Conservation (phyloP, 2,329 filamentous ascomycete genomes). For the Phaeoacremonium minimum region DNA sequence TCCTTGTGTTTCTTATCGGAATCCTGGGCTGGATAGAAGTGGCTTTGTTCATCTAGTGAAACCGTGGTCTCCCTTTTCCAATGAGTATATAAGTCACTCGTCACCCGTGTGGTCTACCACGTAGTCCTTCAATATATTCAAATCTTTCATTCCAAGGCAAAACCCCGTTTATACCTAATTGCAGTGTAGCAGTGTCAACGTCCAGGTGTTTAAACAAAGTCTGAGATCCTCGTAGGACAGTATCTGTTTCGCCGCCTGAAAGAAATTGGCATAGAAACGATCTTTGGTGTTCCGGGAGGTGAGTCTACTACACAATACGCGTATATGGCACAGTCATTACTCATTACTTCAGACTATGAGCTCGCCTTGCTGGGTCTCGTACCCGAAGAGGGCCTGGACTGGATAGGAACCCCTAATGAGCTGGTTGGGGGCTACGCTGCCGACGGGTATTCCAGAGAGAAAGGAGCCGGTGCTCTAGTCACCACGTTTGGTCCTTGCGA, state of each 20-base stretch:
- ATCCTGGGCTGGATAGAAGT: too few species aligned
- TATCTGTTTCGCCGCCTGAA: conserved; percentile 46
- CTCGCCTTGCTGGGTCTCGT: conserved; percentile 47
- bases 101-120: too few species aligned
- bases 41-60: too few species aligned
- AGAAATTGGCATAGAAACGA: conserved; percentile 40
- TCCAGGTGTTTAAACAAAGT: too few species aligned
- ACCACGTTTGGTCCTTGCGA: conserved; percentile 57
- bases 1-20: too few species aligned
- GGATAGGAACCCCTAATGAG: conserved; percentile 49
- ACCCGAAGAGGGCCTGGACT: conserved; percentile 36
- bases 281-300: conserved; percentile 45
- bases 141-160: too few species aligned
- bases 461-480: conserved; percentile 49
- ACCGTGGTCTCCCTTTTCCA: too few species aligned
- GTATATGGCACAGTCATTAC: not conserved
- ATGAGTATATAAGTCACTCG: too few species aligned
- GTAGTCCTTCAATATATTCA: too few species aligned
- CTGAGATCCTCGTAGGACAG: conserved; percentile 35
- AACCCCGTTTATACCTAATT: too few species aligned
- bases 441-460: conserved; percentile 57
- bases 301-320: not conserved
- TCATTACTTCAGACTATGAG: conserved; percentile 39
- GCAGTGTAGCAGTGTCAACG: too few species aligned
- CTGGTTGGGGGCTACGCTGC: conserved; percentile 55